phyloP scores from a whole-genome alignment of 306 rosid genomes.

The Cicer bijugum region DNA sequence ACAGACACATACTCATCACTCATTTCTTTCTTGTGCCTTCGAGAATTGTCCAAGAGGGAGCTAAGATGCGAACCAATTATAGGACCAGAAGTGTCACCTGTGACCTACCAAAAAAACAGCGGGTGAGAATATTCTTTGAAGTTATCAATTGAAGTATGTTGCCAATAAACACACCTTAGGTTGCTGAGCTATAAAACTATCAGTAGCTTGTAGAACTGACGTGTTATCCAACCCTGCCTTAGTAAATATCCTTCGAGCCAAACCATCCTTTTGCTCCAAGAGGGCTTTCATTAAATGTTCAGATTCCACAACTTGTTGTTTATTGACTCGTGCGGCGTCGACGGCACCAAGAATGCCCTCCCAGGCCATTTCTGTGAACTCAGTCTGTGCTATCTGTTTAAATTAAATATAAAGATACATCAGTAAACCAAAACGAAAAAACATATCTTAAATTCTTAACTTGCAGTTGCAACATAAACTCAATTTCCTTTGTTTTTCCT shows the following conservation, averaged over 20 bases:
- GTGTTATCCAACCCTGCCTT: conserved; percentile 95
- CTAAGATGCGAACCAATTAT: conserved; percentile 65
- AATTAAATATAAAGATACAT: conserved; percentile 28
- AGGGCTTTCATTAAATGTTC: conserved; percentile 98
- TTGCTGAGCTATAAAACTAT: conserved; percentile 77
- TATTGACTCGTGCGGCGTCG: conserved; percentile 76
- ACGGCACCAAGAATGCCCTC: conserved; percentile 85
- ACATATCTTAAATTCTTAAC: conserved; percentile 3
- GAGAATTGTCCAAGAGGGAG: conserved; percentile 64
- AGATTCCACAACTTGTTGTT: conserved; percentile 88
- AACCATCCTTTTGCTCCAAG: conserved; percentile 92
- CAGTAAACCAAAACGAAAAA: background rate
- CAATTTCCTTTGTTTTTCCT: background rate
- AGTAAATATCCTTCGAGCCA: conserved; percentile 84
- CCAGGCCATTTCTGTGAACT: conserved; percentile 98
- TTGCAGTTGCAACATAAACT: background rate
- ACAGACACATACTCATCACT: conserved; percentile 86
- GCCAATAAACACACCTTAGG: conserved; percentile 66
- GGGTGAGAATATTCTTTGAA: conserved; percentile 10
- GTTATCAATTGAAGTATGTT: conserved; percentile 22
- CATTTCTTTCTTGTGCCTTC: conserved; percentile 76
- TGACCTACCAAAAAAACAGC: conserved; percentile 58
- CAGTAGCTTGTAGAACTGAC: conserved; percentile 85
- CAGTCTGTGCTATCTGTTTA: conserved; percentile 68
- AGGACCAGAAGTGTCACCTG: conserved; percentile 83